Conservation (phyloP, 208 protist genomes). For the Wallacemonas rigidus region DNA sequence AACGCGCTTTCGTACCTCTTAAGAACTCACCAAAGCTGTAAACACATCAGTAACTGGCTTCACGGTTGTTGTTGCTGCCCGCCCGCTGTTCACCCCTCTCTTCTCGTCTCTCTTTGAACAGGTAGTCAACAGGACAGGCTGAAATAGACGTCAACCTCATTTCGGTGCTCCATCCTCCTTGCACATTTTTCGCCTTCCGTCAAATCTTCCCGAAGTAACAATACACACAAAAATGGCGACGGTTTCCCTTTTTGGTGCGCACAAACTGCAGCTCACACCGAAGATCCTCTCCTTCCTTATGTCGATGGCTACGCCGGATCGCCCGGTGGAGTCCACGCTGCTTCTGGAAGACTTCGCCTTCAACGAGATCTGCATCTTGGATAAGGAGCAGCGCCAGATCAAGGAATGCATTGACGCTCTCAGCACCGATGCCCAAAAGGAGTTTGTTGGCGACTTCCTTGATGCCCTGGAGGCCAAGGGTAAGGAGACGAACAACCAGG, state of each 20-base stretch:
- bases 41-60: too few species aligned
- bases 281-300: slow-evolving; percentile 32
- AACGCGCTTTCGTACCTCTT: too few species aligned
- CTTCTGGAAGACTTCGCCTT: slow-evolving; percentile 45
- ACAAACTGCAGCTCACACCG: slow-evolving; percentile 36
- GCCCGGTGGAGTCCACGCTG: slow-evolving; percentile 35
- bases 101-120: too few species aligned
- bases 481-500: slow-evolving; percentile 19
- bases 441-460: slow-evolving; percentile 35
- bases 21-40: too few species aligned
- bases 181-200: too few species aligned
- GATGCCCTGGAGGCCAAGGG: slow-evolving; percentile 25
- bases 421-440: slow-evolving; percentile 29
- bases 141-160: too few species aligned
- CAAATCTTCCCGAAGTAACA: neutral
- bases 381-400: slow-evolving; percentile 30
- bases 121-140: too few species aligned
- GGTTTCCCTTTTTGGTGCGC: slow-evolving; percentile 30
- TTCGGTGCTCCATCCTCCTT: too few species aligned
- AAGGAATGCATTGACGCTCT: slow-evolving; percentile 37
- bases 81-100: too few species aligned
- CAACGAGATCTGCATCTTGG: slow-evolving; percentile 54
- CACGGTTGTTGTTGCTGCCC: too few species aligned
- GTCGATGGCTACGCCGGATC: slow-evolving; percentile 39
- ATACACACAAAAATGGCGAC: neutral